Evolutionary conservation across 805 yeast species (phyloP), one percentile per base, ranked within the genome.

Genomic region (Wickerhamomyces hampshirensis): DNA sequence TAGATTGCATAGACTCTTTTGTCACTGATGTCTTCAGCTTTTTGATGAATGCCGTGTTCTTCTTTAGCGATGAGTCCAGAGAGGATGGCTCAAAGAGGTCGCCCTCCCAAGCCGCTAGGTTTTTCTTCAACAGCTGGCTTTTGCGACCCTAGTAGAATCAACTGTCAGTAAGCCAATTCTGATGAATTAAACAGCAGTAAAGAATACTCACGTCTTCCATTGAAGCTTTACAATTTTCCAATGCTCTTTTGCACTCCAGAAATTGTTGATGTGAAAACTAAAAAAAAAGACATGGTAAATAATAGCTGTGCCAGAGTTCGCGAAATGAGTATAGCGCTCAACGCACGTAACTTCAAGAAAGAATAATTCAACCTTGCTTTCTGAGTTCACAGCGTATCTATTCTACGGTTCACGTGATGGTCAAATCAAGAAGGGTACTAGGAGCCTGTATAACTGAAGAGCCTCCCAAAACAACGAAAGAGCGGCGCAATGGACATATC

Each of bases 31-130:
- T 65, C 44, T 79, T 71, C 34, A 88, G 53, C 48, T 81, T 82
- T 54, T 80, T 83, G 34, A 87, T 78, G 51, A 85, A 84, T 0
- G 87, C 82, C 4, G 86, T 76, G 53, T 89, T 85, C 56, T 81
- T 84, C 65, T 88, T 88, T 46, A 88, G 64, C 38, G 89, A 81
- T 0, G 94, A 66, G 53, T 88, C 96, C 8, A 78, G 56, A 8
- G 47, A 34, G 12, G 39, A n/a, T 2, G 46, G 41, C 18, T 40
- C 50, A 6, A 18, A 9, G 2, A 43, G 37, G 16, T 38, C 43
- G 5, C 46, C 47, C 1, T 24, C 34, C 59, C 58, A 54, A 2
- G 56, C 56, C 1, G 37, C 38, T 0, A 29, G 18, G 27, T 54
- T 54, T 14, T 11, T 17, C 21, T 5, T 10, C 9, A 35, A 30